Evolutionary conservation across 176 grass and related monocot species (phyloP).

Genomic region (Lolium perenne): DNA sequence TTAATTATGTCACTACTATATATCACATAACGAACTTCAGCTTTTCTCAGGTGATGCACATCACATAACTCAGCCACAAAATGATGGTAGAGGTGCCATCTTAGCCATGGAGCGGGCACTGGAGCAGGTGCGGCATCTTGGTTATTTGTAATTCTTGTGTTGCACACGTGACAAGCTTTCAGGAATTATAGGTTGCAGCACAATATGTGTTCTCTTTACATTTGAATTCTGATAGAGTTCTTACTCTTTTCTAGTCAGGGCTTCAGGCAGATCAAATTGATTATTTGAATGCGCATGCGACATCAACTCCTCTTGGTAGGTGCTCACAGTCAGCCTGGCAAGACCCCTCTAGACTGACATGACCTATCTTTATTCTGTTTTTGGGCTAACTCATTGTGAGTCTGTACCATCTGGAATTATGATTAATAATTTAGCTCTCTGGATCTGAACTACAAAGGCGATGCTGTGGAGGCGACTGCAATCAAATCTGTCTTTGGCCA

Average conservation of each 20-base stretch:
- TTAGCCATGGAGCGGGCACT: slow-evolving; percentile 88
- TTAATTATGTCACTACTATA: not conserved
- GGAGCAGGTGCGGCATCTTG: slow-evolving; percentile 56
- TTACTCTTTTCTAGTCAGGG: slow-evolving; percentile 64
- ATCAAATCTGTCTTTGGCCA: slow-evolving; percentile 75
- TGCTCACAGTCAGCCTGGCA: not conserved
- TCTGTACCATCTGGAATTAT: slow-evolving; percentile 2
- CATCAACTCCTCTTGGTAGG: slow-evolving; percentile 92
- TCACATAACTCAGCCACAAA: slow-evolving; percentile 93
- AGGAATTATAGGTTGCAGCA: slow-evolving; percentile 15
- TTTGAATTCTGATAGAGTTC: not conserved
- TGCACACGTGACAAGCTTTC: not conserved
- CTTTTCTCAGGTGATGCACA: slow-evolving; percentile 82
- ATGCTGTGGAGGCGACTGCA: slow-evolving; percentile 77
- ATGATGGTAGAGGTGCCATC: slow-evolving; percentile 77
- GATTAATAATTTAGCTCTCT: not conserved
- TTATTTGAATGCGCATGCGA: slow-evolving; percentile 93
- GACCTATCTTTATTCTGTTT: not conserved
- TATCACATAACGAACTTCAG: not conserved
- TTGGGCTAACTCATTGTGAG: slow-evolving; percentile 2
- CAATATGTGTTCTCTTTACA: not conserved
- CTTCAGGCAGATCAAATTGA: slow-evolving; percentile 77
- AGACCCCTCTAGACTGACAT: not conserved
- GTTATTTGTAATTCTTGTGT: not conserved
- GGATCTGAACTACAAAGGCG: slow-evolving; percentile 53